Base-by-base conservation (phyloP, 805 yeast species). In the Schwanniomyces polymorphus region DNA sequence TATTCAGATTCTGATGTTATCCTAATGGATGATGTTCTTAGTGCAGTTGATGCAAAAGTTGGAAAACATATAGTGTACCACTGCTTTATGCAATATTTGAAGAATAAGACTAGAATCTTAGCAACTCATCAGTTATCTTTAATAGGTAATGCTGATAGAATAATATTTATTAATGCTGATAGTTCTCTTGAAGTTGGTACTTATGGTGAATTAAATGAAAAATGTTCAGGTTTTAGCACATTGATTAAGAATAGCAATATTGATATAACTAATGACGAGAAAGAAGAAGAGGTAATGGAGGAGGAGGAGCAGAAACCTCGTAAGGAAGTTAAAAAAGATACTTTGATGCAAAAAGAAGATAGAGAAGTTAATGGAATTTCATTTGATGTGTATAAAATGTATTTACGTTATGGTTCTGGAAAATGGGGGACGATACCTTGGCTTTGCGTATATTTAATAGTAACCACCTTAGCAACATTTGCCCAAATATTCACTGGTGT, bases 1-100 rank as follows among this genome's bases (percentile, higher is more conserved):
- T 87, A 88, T 57, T 78, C 82, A 11, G 75, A 81, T 27, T 76
- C 78, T n/a, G 88, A 85, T 56, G 82, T 86, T 18, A 75, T 84
- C 38, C 63, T 88, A 42, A 65, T 87, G 42, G 95, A 87, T 59
- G 95, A 87, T 60, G 89, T 87, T 11, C 71, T 88, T 47, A 81
- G 88, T 66, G 94, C 95, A 4, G 92, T 87, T 2, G 95, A 87
- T 64, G 89, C 91, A 27, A 82, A 86, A 56, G 94, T 87, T 41
- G 94, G 92, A n/a, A 79, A 78, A 47, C 87, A 83, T 56, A 86
- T 88, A 42, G 80, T 87, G 79, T 75, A 80, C 44, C 71, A 80
- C 33, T 89, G 96, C 64, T 63, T 89, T 40, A 51, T 76, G 51
- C 91, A 88, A 0, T 48, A 81, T 18, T 60, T 89, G 48, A 64